Percentiles rank a stretch among this genome's conserved stretches.
These are phyloP conservation scores for Penicillium expansum DNA, from an alignment of 2,329 filamentous ascomycete genomes.

Conservation along the genomic window DNA sequence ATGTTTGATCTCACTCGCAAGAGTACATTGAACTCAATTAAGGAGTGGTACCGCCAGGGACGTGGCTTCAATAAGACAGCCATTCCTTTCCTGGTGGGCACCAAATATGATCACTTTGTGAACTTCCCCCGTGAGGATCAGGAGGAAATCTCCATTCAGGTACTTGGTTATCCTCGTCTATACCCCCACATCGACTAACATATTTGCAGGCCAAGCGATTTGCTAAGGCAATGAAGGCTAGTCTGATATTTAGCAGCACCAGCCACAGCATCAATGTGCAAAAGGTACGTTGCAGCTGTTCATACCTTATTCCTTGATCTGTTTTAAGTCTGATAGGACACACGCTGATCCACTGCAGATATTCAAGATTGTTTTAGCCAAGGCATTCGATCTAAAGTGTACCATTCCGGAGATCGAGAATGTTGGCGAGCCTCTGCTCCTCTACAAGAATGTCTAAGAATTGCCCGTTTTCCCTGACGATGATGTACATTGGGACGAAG, in stretches of 20 bases:
- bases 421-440: constrained; percentile 87
- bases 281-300: constrained; percentile 62
- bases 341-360: constrained; percentile 61
- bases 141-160: constrained; percentile 96
- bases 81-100: constrained; percentile 96
- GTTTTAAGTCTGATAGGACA: not conserved
- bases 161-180: constrained; percentile 38
- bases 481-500: constrained; percentile 39
- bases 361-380: constrained; percentile 98
- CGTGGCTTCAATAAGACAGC: constrained; percentile 99
- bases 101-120: constrained; percentile 99
- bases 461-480: constrained; percentile 20
- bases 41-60: constrained; percentile 98
- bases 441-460: constrained; percentile 65
- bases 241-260: constrained; percentile 96
- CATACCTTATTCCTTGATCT: not conserved
- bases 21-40: constrained; percentile 98
- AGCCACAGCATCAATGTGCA: constrained; percentile 99
- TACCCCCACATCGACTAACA: constrained; percentile 22
- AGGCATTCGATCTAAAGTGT: constrained; percentile 97
- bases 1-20: constrained; percentile 99
- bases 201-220: constrained; percentile 76
- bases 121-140: constrained; percentile 97
- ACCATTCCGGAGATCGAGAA: constrained; percentile 99
- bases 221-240: constrained; percentile 96